phyloP scores from a whole-genome alignment of 768 basidiomycete species.

The Tephrocybe sp. region DNA sequence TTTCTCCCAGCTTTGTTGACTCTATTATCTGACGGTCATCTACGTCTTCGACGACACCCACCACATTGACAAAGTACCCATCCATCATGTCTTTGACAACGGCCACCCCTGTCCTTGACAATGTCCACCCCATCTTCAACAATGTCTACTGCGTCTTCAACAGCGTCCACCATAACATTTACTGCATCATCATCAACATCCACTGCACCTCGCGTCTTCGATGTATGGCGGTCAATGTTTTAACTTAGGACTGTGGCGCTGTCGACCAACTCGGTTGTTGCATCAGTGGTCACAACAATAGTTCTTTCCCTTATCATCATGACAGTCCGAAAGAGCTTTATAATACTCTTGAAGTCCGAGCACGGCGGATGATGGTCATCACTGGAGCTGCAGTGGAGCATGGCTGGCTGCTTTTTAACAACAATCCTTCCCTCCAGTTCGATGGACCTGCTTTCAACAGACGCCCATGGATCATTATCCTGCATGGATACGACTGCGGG shows the following conservation, averaged over 20 bases:
- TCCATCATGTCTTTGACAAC: too few relatives aligned
- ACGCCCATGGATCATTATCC: conserved; percentile 67
- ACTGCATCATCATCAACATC: too few relatives aligned
- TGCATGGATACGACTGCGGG: conserved; percentile 74
- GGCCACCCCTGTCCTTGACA: too few relatives aligned
- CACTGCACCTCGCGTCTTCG: too few relatives aligned
- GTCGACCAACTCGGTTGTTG: conserved; percentile 89
- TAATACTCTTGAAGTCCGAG: conserved; percentile 61
- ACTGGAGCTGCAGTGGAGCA: conserved; percentile 88
- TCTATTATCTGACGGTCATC: too few relatives aligned
- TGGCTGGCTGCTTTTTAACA: conserved; percentile 87
- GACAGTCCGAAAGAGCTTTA: conserved; percentile 83
- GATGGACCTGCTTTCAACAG: conserved; percentile 67
- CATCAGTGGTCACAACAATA: conserved; percentile 90
- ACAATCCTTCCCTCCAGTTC: conserved; percentile 65
- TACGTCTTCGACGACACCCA: too few relatives aligned
- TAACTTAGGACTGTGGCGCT: conserved; percentile 84
- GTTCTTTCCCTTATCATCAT: conserved; percentile 85
- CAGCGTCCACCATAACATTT: too few relatives aligned
- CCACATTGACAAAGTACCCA: too few relatives aligned
- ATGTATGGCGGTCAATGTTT: conserved; percentile 91
- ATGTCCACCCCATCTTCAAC: too few relatives aligned
- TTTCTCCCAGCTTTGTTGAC: too few relatives aligned
- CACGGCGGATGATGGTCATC: conserved; percentile 65
- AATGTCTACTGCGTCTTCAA: too few relatives aligned